These are phyloP conservation scores for Wickerhamiella dianesei DNA, from an alignment of 805 yeast genomes.

Conservation along the genomic window DNA sequence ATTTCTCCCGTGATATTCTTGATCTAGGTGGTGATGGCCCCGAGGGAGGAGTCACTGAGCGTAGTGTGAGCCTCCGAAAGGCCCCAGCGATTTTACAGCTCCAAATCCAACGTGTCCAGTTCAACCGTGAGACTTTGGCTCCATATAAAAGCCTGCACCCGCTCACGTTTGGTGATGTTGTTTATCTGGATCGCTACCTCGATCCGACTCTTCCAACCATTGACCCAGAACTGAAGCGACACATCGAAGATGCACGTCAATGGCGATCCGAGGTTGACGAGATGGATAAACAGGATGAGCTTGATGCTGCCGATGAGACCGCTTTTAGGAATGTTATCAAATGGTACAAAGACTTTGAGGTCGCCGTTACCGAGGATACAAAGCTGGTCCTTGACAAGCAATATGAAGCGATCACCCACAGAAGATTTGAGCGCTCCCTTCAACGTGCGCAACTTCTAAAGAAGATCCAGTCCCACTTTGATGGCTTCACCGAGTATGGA, in stretches of 20 bases:
- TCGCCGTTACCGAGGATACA: slow-evolving; percentile 29
- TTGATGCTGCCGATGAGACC: slow-evolving; percentile 20
- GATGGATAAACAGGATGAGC: neutral
- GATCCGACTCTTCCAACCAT: slow-evolving; percentile 34
- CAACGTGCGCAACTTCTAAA: slow-evolving; percentile 34
- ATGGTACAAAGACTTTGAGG: neutral
- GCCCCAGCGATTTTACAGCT: slow-evolving; percentile 77
- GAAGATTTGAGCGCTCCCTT: slow-evolving; percentile 31
- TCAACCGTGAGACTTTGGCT: slow-evolving; percentile 55
- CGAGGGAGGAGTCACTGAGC: slow-evolving; percentile 56
- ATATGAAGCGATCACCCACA: slow-evolving; percentile 33
- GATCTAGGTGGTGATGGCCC: slow-evolving; percentile 25
- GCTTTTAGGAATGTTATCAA: slow-evolving; percentile 16
- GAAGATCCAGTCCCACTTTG: slow-evolving; percentile 47
- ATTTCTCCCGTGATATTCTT: slow-evolving; percentile 59
- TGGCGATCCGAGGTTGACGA: slow-evolving; percentile 36
- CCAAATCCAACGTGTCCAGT: slow-evolving; percentile 88
- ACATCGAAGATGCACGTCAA: slow-evolving; percentile 40
- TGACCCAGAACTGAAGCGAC: slow-evolving; percentile 33
- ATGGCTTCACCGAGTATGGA: slow-evolving; percentile 46
- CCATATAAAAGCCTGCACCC: slow-evolving; percentile 77
- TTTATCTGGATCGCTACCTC: slow-evolving; percentile 80
- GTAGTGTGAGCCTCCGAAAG: slow-evolving; percentile 55
- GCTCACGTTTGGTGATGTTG: slow-evolving; percentile 59
- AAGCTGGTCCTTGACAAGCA: slow-evolving; percentile 35